A percentile compares a stretch with the other conserved stretches of the same genome.
These are phyloP conservation scores for Panaeolus papilionaceus DNA, from an alignment of 768 basidiomycete species.

Conservation along the genomic window DNA sequence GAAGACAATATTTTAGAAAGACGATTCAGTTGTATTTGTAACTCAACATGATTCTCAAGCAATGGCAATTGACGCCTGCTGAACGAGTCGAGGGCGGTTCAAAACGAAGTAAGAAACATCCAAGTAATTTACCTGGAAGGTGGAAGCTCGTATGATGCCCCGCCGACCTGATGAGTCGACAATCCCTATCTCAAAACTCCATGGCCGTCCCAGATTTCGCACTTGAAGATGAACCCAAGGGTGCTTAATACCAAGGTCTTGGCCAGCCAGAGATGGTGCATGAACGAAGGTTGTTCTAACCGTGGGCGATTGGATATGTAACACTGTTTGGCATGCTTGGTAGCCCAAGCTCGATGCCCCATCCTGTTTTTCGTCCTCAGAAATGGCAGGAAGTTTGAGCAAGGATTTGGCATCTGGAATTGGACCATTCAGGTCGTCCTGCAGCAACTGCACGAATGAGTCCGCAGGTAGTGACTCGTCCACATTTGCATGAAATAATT, in stretches of 20 bases:
- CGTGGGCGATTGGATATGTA: slow-evolving; percentile 83
- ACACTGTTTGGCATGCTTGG: slow-evolving; percentile 65
- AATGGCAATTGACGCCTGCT: too few relatives aligned
- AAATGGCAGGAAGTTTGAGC: slow-evolving; percentile 44
- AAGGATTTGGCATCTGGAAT: slow-evolving; percentile 51
- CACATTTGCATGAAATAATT: slow-evolving; percentile 53
- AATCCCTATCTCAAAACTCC: slow-evolving; percentile 79
- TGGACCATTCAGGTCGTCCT: slow-evolving; percentile 62
- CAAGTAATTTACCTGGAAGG: slow-evolving; percentile 71
- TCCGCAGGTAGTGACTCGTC: slow-evolving; percentile 63
- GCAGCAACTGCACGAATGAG: slow-evolving; percentile 68
- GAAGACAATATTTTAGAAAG: background rate
- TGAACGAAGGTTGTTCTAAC: slow-evolving; percentile 71
- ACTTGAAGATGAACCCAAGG: slow-evolving; percentile 81
- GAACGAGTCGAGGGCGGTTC: background rate
- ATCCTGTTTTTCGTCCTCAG: slow-evolving; percentile 30
- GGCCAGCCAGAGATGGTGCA: slow-evolving; percentile 47
- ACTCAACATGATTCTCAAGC: background rate
- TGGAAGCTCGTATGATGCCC: slow-evolving; percentile 73
- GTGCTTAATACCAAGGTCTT: slow-evolving; percentile 62
- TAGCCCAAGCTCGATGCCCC: slow-evolving; percentile 37
- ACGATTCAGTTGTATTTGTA: background rate
- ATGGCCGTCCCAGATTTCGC: slow-evolving; percentile 68
- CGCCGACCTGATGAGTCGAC: slow-evolving; percentile 65
- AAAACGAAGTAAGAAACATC: slow-evolving; percentile 16